These are phyloP conservation scores for Phascolomyces articulosus DNA, from an alignment of 371 early-diverging fungal species.

Conservation along the genomic window DNA sequence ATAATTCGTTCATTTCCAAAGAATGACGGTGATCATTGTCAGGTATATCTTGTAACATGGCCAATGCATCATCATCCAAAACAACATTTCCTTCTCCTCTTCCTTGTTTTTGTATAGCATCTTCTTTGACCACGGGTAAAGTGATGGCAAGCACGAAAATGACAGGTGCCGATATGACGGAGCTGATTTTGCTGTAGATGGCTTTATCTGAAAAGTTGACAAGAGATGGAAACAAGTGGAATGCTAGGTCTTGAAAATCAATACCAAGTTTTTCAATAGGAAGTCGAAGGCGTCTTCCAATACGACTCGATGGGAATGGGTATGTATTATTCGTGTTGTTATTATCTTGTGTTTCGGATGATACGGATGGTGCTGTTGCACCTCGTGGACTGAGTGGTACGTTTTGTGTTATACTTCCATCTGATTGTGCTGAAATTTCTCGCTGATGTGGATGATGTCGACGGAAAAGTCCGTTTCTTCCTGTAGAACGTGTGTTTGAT, in stretches of 20 bases:
- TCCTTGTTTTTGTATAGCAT: constrained; percentile 15
- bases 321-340: background rate
- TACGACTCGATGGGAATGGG: background rate
- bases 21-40: constrained; percentile 22
- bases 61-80: constrained; percentile 30
- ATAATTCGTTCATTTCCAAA: constrained; percentile 16
- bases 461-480: background rate
- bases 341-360: background rate
- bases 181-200: constrained; percentile 52
- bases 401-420: background rate
- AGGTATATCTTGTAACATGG: constrained; percentile 29
- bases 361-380: background rate
- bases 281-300: background rate
- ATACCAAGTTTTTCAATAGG: background rate
- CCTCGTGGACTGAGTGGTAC: constrained; percentile 14
- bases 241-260: constrained; percentile 13
- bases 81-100: constrained; percentile 11
- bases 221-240: constrained; percentile 59
- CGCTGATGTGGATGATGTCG: constrained; percentile 5
- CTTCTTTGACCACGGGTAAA: constrained; percentile 60
- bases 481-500: constrained; percentile 9
- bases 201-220: constrained; percentile 53
- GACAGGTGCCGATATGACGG: constrained; percentile 57
- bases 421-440: constrained; percentile 4
- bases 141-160: constrained; percentile 57